phyloP scores from a whole-genome alignment of 164 flowering plant genomes.

The Vitis rupestris region DNA sequence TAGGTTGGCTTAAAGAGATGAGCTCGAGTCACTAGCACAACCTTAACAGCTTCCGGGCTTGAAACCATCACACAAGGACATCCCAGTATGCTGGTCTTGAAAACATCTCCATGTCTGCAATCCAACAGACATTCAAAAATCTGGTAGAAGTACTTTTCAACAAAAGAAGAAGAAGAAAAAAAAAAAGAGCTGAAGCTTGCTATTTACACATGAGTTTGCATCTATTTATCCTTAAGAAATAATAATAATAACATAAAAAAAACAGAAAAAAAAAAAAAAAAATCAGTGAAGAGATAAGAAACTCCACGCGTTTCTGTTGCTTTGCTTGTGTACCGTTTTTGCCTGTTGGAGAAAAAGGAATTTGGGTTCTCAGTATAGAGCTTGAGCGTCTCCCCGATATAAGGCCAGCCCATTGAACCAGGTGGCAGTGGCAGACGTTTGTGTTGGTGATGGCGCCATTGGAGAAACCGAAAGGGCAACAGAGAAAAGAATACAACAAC shows the following conservation, averaged over 20 bases:
- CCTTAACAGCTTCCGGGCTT: slow-evolving; percentile 70
- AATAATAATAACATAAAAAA: no score
- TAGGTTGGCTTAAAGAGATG: slow-evolving; percentile 72
- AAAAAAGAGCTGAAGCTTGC: no score
- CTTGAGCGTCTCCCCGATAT: slow-evolving; percentile 77
- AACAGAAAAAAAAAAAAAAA: neutral
- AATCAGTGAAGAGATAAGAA: neutral
- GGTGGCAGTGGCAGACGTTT: slow-evolving; percentile 79
- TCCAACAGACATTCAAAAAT: no score
- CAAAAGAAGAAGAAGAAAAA: no score
- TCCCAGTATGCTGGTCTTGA: slow-evolving; percentile 83
- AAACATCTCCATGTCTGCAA: slow-evolving; percentile 71
- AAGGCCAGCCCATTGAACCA: slow-evolving; percentile 96
- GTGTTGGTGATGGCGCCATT: slow-evolving; percentile 16
- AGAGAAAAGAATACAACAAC: neutral
- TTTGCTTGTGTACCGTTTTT: slow-evolving; percentile 40
- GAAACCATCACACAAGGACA: slow-evolving; percentile 93
- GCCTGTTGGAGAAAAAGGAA: slow-evolving; percentile 63
- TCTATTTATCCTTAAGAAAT: no score
- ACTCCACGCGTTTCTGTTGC: no score
- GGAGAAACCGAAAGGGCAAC: slow-evolving; percentile 6
- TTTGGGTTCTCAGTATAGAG: slow-evolving; percentile 76
- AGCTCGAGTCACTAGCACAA: slow-evolving; percentile 58
- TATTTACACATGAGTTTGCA: no score
- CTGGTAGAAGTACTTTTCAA: no score